These are phyloP conservation scores for Plasmodium blacklocki DNA, from an alignment of 169 alveolate genomes.

Conservation along the genomic window DNA sequence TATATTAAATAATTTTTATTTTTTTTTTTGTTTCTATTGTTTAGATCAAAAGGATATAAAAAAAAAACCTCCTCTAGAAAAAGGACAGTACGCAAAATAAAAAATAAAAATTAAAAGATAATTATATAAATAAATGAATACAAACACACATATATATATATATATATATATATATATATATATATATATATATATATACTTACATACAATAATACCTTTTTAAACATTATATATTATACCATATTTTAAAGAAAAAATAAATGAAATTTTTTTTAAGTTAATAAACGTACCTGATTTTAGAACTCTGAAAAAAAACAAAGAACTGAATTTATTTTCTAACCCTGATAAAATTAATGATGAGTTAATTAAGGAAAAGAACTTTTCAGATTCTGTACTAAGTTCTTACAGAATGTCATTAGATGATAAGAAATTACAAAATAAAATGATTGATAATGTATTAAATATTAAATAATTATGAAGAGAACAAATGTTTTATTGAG, in stretches of 20 bases:
- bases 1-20: background rate
- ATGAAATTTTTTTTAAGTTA: conserved; percentile 18
- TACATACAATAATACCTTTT: background rate
- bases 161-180: background rate
- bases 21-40: background rate
- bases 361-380: conserved; percentile 27
- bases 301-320: conserved; percentile 31
- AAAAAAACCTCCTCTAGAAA: conserved; percentile 55
- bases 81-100: conserved; percentile 46
- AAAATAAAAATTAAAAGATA: background rate
- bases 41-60: conserved; percentile 38
- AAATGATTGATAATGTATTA: conserved; percentile 32
- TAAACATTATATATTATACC: no score
- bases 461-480: background rate
- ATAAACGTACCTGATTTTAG: conserved; percentile 39
- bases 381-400: conserved; percentile 60
- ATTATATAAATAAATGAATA: background rate
- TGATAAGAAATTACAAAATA: conserved; percentile 31
- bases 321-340: conserved; percentile 64
- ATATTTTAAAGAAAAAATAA: background rate
- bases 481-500: background rate
- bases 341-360: conserved; percentile 55
- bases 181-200: background rate
- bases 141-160: background rate
- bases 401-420: conserved; percentile 39